phyloP scores from a whole-genome alignment of 805 yeast genomes.

The Myxozyma sirexii region DNA sequence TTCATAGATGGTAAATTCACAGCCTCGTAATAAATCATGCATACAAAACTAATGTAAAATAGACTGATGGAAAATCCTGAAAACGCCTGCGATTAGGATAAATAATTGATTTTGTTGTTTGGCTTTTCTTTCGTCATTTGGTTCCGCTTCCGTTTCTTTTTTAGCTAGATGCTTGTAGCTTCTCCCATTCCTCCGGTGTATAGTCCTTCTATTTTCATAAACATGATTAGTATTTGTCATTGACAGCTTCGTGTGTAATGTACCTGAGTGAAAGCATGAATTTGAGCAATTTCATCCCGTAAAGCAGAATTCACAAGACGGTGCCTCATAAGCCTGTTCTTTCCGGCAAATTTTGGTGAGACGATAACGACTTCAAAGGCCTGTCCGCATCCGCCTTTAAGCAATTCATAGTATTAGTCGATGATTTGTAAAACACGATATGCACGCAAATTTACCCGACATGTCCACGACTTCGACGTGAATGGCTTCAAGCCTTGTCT shows the following conservation, averaged over 20 bases:
- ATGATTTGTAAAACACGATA: neutral
- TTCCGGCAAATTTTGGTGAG: conserved; percentile 68
- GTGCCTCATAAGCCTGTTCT: conserved; percentile 83
- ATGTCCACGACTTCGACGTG: conserved; percentile 75
- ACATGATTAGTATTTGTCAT: neutral
- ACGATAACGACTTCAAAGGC: conserved; percentile 94
- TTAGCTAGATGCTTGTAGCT: conserved; percentile 6
- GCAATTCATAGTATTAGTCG: neutral
- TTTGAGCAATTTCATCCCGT: conserved; percentile 79
- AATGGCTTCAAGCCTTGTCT: conserved; percentile 58
- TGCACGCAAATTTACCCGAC: conserved; percentile 45
- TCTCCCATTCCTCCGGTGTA: conserved; percentile 85
- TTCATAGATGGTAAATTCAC: too few species aligned
- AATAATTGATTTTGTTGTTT: neutral
- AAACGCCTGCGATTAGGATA: neutral
- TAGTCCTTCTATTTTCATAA: conserved; percentile 46
- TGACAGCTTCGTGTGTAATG: too few species aligned
- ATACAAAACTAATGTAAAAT: too few species aligned
- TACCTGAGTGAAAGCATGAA: conserved; percentile 96
- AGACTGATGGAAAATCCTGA: neutral
- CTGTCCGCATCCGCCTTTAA: conserved; percentile 90
- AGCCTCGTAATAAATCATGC: too few species aligned
- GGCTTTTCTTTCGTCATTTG: neutral
- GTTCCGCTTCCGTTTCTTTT: neutral
- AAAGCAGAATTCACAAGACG: conserved; percentile 78